Evolutionary conservation across 495 filamentous ascomycete genomes (phyloP).

Genomic region (Penicillium herquei): DNA sequence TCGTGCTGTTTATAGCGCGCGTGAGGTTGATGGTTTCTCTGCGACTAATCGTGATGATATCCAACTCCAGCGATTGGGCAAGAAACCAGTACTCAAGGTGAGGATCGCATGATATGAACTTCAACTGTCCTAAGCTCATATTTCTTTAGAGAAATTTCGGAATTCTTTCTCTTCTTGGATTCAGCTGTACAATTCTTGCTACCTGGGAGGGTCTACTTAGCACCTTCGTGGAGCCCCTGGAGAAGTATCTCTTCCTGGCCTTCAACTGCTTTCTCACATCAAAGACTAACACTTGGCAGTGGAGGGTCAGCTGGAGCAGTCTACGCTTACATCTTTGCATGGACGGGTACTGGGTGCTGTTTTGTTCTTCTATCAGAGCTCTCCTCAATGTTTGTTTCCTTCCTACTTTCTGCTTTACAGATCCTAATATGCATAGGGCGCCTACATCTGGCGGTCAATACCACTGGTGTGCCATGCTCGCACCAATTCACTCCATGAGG

Average conservation of each 20-base stretch:
- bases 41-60: constrained; percentile 31
- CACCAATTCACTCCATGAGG: constrained; percentile 31
- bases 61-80: constrained; percentile 36
- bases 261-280: background rate
- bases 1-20: constrained; percentile 2
- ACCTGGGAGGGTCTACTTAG: constrained; percentile 10
- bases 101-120: background rate
- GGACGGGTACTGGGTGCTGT: constrained; percentile 43
- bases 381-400: constrained; percentile 36
- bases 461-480: constrained; percentile 45
- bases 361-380: constrained; percentile 44
- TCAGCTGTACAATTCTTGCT: constrained; percentile 1
- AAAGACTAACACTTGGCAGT: constrained; percentile 14
- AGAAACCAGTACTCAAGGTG: constrained; percentile 43
- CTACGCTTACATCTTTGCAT: constrained; percentile 50
- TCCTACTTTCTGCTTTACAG: constrained; percentile 12
- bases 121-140: constrained; percentile 15
- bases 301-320: constrained; percentile 51
- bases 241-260: constrained; percentile 13
- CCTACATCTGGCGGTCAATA: constrained; percentile 44
- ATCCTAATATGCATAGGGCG: background rate
- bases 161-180: constrained; percentile 1
- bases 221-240: constrained; percentile 20
- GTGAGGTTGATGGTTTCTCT: background rate
- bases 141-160: constrained; percentile 19